Percentiles rank a stretch among this genome's conserved stretches.
phyloP scores from a whole-genome alignment of 2,329 filamentous ascomycete genomes.

The Talaromyces piceae region DNA sequence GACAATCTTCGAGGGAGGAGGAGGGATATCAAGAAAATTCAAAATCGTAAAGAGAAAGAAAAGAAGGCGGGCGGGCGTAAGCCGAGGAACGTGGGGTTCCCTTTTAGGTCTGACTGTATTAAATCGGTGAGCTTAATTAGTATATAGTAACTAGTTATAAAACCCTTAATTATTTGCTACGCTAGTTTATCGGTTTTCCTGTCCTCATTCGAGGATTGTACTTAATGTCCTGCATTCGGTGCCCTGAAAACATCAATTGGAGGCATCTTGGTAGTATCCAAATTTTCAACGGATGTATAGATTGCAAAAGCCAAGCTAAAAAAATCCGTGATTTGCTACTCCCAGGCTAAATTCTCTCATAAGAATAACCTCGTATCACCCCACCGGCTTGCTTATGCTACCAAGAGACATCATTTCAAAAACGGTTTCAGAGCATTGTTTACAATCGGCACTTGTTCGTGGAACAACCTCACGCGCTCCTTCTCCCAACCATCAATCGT shows the following conservation, averaged over 20 bases:
- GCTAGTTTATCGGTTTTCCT: no score
- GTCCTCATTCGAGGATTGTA: no score
- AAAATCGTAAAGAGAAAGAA: slow-evolving; percentile 12
- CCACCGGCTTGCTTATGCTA: not conserved
- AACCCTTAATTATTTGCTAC: not conserved
- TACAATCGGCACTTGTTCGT: slow-evolving; percentile 5
- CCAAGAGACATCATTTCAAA: not conserved
- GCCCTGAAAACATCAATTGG: no score
- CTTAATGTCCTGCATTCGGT: no score
- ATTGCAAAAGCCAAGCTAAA: not conserved
- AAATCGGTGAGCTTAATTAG: not conserved
- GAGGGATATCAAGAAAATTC: no score
- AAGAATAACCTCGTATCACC: not conserved
- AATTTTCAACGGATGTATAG: not conserved
- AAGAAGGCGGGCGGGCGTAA: slow-evolving; percentile 3
- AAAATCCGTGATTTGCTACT: not conserved
- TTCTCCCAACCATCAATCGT: slow-evolving; percentile 11
- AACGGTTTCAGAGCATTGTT: slow-evolving; percentile 1
- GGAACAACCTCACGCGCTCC: slow-evolving; percentile 10
- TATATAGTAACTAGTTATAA: not conserved
- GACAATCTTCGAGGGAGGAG: no score
- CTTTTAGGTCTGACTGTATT: not conserved
- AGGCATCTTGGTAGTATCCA: no score
- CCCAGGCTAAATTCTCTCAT: not conserved
- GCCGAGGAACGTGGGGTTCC: not conserved